A percentile compares a stretch with the other conserved stretches of the same genome.
Evolutionary conservation across 78 protist species (phyloP).

Genomic region (Dictyostelium brefeldianum): DNA sequence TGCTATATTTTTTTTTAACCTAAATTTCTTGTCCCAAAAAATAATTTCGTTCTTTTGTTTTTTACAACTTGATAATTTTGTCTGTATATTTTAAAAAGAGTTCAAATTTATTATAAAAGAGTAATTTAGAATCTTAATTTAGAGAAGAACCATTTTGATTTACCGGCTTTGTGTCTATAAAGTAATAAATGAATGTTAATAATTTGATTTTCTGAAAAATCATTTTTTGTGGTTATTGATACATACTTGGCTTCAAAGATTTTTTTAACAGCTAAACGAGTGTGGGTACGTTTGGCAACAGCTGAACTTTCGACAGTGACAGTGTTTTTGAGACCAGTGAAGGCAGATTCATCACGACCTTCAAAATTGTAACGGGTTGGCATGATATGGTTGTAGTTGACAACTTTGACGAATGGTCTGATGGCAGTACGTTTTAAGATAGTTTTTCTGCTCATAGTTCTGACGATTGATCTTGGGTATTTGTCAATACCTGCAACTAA

Average conservation of each 20-base stretch:
- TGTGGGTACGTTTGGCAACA: slow-evolving; percentile 68
- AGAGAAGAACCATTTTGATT: slow-evolving; percentile 99
- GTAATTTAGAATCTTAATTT: slow-evolving; percentile 93
- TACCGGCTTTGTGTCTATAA: slow-evolving; percentile 92
- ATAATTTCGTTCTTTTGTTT: too few relatives aligned
- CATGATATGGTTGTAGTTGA: slow-evolving; percentile 99
- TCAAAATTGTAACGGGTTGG: slow-evolving; percentile 95
- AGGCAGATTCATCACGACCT: slow-evolving; percentile 64
- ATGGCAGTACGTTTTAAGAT: slow-evolving; percentile 91
- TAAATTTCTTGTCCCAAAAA: too few relatives aligned
- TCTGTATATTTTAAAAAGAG: neutral
- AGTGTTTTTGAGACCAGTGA: slow-evolving; percentile 81
- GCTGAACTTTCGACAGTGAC: slow-evolving; percentile 79
- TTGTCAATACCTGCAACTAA: slow-evolving; percentile 98
- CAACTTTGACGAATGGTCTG: slow-evolving; percentile 97
- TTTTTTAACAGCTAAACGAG: slow-evolving; percentile 60
- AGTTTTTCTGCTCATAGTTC: slow-evolving; percentile 91
- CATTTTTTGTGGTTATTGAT: too few relatives aligned
- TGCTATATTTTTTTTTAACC: too few relatives aligned
- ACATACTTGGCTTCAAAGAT: slow-evolving; percentile 62
- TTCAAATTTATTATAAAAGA: slow-evolving; percentile 19
- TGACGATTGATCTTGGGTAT: slow-evolving; percentile 92
- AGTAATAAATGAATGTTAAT: neutral
- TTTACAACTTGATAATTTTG: too few relatives aligned
- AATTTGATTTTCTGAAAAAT: too few relatives aligned